Base-by-base conservation (phyloP, 225 moss, liverwort and hornwort genomes). In the Bryum argenteum region DNA sequence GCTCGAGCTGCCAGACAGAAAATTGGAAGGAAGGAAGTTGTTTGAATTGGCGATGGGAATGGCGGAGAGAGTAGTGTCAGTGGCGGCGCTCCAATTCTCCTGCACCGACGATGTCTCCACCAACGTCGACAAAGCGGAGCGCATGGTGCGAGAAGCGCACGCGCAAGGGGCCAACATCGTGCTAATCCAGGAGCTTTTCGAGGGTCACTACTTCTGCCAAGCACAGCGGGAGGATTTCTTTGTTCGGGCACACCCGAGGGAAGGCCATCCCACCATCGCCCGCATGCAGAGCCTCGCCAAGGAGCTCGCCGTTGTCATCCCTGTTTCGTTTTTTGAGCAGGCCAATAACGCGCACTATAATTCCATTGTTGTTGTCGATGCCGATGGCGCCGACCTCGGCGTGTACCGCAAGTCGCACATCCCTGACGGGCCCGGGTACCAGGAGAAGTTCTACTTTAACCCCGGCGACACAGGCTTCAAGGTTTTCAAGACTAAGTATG, bases 401-500 rank as follows among this genome's bases (percentile, higher is more conserved):
- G 22, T 92, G 5, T 98, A 98, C 61, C 84, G 97, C 63, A 98
- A 98, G 77, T 88, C 91, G 44, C 97, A 98, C 63, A 98, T 98
- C 17, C 97, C 97, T 0, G 94, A 92, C 56, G 97, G 97, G 50
- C 97, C 97, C 54, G 97, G 97, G 45, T 98, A 98, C 67, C 90
- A 98, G 85, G 97, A 98, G 78, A 98, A 98, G 73, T 98, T 83
- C 8, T 98, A 98, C 73, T 98, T 98, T 60, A 98, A 92, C 69
- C 92, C 92, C n/a, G 97, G 97, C n/a, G 97, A 98, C 48, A 94
- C 97, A 8, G 97, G 97, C 23, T 98, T 98, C 20, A 89, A 94
- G 85, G 97, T 94, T 33, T 97, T 89, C 67, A 71, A 87, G 73
- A 94, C 94, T 8, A 87, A 80, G 77, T 89, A 75, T 66, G 94